Evolutionary conservation across 805 yeast species (phyloP).

Genomic region (Tetrapisispora phaffii): DNA sequence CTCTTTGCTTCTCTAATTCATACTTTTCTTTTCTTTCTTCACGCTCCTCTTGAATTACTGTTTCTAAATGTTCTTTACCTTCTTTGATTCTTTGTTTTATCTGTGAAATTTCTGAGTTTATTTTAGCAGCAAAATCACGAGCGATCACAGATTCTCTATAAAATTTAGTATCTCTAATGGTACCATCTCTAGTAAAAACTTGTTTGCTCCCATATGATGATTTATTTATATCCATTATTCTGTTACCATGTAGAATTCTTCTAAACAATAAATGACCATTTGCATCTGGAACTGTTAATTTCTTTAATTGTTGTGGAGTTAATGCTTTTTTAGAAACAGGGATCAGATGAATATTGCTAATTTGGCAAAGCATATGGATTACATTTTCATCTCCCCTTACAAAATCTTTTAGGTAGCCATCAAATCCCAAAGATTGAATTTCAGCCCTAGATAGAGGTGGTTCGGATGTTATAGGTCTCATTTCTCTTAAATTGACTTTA

Average conservation of each 20-base stretch:
- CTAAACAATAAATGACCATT: constrained; percentile 39
- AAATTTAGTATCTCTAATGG: constrained; percentile 13
- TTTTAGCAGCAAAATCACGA: constrained; percentile 15
- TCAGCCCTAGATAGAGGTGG: constrained; percentile 27
- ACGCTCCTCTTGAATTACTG: constrained; percentile 8
- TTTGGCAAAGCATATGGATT: constrained; percentile 57
- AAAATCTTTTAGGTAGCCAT: constrained; percentile 65
- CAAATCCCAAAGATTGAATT: constrained; percentile 54
- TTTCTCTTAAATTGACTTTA: constrained; percentile 51
- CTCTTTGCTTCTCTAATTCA: constrained; percentile 2
- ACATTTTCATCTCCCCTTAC: constrained; percentile 66
- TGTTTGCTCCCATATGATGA: constrained; percentile 61
- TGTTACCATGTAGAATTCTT: constrained; percentile 52
- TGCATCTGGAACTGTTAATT: constrained; percentile 28
- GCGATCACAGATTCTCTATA: constrained; percentile 20
- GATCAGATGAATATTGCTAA: constrained; percentile 39
- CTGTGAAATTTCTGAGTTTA: constrained; percentile 11
- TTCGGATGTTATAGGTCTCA: constrained; percentile 13
- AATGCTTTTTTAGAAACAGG: constrained; percentile 53
- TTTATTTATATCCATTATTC: constrained; percentile 38
- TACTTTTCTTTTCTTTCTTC: constrained; percentile 6
- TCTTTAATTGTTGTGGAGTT: constrained; percentile 32
- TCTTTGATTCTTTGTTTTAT: constrained; percentile 8
- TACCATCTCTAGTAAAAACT: constrained; percentile 30
- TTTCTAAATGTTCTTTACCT: constrained; percentile 7